A percentile compares a stretch with the other conserved stretches of the same genome.
phyloP scores from a whole-genome alignment of 1,284 basidiomycete species.

The Cryptococcus amylolentus region DNA sequence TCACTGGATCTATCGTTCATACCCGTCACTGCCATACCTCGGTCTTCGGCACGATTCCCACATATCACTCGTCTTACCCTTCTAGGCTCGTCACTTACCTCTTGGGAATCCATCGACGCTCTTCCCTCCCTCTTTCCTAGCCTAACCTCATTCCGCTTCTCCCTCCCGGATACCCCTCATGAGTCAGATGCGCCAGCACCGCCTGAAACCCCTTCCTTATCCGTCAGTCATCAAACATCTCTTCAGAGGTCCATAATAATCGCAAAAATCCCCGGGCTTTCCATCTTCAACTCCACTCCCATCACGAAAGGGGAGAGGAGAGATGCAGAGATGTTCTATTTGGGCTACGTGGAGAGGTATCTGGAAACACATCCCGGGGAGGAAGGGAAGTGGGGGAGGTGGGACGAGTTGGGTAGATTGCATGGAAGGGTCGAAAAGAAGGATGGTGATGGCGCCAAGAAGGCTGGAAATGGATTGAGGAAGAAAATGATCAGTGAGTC shows the following conservation, averaged over 20 bases:
- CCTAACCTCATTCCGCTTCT: constrained; percentile 12
- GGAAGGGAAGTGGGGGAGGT: constrained; percentile 25
- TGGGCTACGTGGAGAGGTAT: constrained; percentile 57
- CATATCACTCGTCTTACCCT: constrained; percentile 55
- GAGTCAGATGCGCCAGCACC: constrained; percentile 12
- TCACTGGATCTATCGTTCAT: constrained; percentile 70
- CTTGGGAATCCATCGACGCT: constrained; percentile 69
- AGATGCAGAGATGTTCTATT: constrained; percentile 84
- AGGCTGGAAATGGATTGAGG: constrained; percentile 13
- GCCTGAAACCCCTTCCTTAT: neutral
- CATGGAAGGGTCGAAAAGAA: constrained; percentile 15
- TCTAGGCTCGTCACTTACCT: constrained; percentile 56
- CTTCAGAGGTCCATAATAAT: constrained; percentile 60
- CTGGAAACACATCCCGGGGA: neutral
- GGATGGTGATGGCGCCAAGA: neutral
- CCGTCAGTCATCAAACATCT: neutral
- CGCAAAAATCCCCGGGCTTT: constrained; percentile 65
- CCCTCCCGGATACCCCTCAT: constrained; percentile 8
- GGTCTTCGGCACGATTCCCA: constrained; percentile 35
- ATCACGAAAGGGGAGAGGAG: constrained; percentile 67
- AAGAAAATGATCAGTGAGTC: constrained; percentile 41
- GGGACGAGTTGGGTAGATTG: constrained; percentile 22
- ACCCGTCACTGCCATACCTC: constrained; percentile 56
- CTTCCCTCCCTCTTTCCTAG: constrained; percentile 49
- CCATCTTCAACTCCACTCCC: constrained; percentile 63